phyloP scores from a whole-genome alignment of 495 filamentous ascomycete species.

The Penicillium coffeae region DNA sequence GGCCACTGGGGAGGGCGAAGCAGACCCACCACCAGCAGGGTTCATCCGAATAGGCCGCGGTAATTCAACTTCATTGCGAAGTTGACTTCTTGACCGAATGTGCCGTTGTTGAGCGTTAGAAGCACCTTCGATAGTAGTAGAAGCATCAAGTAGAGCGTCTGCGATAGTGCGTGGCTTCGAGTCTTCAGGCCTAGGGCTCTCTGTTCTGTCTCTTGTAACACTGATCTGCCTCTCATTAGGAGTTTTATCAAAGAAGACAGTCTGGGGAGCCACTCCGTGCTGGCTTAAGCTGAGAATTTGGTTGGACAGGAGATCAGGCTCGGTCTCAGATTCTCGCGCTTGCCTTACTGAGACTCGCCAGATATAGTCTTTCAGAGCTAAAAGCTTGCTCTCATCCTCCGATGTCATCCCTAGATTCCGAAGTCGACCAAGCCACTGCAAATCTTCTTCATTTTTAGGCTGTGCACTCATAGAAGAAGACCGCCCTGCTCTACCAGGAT shows the following conservation, averaged over 20 bases:
- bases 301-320: slow-evolving; percentile 51
- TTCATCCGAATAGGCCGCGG: slow-evolving; percentile 16
- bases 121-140: slow-evolving; percentile 76
- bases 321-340: slow-evolving; percentile 43
- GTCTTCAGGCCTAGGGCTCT: slow-evolving; percentile 27
- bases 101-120: slow-evolving; percentile 53
- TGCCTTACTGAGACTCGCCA: slow-evolving; percentile 77
- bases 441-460: slow-evolving; percentile 86
- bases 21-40: slow-evolving; percentile 24
- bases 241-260: slow-evolving; percentile 84
- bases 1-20: slow-evolving; percentile 33
- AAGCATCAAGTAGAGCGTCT: slow-evolving; percentile 89
- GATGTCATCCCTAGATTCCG: slow-evolving; percentile 74
- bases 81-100: slow-evolving; percentile 41
- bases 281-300: slow-evolving; percentile 66
- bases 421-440: slow-evolving; percentile 84
- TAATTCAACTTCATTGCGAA: slow-evolving; percentile 43
- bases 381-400: slow-evolving; percentile 88
- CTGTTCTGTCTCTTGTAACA: slow-evolving; percentile 27
- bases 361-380: slow-evolving; percentile 85
- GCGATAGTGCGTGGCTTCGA: slow-evolving; percentile 70
- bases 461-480: slow-evolving; percentile 35
- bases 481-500: slow-evolving; percentile 21
- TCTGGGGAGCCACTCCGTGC: slow-evolving; percentile 73
- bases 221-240: slow-evolving; percentile 43